phyloP scores from a whole-genome alignment of 2,329 filamentous ascomycete genomes.

The Botrytis byssoidea region DNA sequence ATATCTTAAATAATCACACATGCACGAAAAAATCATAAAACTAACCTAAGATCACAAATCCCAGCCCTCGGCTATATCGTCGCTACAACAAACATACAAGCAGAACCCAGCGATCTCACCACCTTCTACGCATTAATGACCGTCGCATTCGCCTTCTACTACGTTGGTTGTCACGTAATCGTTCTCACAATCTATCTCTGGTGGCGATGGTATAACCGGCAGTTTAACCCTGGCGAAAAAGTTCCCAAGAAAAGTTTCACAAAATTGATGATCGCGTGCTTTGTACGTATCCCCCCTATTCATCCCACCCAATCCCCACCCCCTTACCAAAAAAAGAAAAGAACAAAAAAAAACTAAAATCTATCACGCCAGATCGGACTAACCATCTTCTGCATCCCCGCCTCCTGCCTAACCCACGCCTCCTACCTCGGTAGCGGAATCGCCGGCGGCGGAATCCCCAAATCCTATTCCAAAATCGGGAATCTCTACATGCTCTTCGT shows the following conservation, averaged over 20 bases:
- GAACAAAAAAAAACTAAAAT: not conserved
- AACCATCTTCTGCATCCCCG: not conserved
- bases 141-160: not conserved
- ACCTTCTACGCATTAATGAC: not conserved
- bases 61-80: not conserved
- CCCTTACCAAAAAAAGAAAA: not conserved
- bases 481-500: not conserved
- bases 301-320: accelerated
- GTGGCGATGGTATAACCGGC: not conserved
- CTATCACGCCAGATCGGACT: not conserved
- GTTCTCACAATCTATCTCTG: not conserved
- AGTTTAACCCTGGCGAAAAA: not conserved
- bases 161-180: not conserved
- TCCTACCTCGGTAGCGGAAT: not conserved
- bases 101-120: not conserved
- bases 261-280: not conserved
- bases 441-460: not conserved
- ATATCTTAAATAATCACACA: accelerated
- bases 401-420: not conserved
- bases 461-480: not conserved
- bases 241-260: not conserved
- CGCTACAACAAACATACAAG: not conserved
- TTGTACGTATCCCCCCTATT: not conserved
- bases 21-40: not conserved
- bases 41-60: not conserved